These are phyloP conservation scores for Panicum virgatum DNA, from an alignment of 202 grass and related monocot genomes.

Conservation along the genomic window DNA sequence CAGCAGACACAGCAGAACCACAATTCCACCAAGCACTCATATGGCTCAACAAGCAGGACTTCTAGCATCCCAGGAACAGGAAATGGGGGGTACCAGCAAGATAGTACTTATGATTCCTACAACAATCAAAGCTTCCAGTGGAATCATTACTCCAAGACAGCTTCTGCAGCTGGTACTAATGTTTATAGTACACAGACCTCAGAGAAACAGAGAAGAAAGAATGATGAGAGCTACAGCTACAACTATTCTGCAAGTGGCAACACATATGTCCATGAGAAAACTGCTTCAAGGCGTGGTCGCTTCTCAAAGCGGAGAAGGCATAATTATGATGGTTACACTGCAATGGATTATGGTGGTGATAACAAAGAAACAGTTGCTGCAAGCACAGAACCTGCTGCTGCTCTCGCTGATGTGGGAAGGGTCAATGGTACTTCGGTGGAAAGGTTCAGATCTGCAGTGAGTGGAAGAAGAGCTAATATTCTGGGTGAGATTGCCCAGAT, in stretches of 20 bases:
- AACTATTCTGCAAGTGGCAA: constrained; percentile 51
- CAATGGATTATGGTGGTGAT: constrained; percentile 42
- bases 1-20: constrained; percentile 52
- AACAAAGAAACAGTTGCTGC: constrained; percentile 49
- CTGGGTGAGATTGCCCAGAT: constrained; percentile 73
- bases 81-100: constrained; percentile 61
- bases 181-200: constrained; percentile 44
- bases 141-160: constrained; percentile 65
- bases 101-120: constrained; percentile 81
- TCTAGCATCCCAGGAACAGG: constrained; percentile 57
- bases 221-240: constrained; percentile 59
- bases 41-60: constrained; percentile 52
- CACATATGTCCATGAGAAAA: constrained; percentile 51
- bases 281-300: constrained; percentile 59
- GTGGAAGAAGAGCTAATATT: constrained; percentile 62
- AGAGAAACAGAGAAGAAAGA: constrained; percentile 48
- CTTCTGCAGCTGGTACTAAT: constrained; percentile 41
- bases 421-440: constrained; percentile 58
- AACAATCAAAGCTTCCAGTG: constrained; percentile 68
- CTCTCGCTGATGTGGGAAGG: constrained; percentile 48
- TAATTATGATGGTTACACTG: constrained; percentile 46
- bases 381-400: constrained; percentile 42
- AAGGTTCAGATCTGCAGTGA: constrained; percentile 56
- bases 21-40: constrained; percentile 51
- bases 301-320: constrained; percentile 69